Evolutionary conservation across 768 basidiomycete genomes (phyloP), one percentile per base, ranked within the genome.

Genomic region (Lactifluus piperatus): DNA sequence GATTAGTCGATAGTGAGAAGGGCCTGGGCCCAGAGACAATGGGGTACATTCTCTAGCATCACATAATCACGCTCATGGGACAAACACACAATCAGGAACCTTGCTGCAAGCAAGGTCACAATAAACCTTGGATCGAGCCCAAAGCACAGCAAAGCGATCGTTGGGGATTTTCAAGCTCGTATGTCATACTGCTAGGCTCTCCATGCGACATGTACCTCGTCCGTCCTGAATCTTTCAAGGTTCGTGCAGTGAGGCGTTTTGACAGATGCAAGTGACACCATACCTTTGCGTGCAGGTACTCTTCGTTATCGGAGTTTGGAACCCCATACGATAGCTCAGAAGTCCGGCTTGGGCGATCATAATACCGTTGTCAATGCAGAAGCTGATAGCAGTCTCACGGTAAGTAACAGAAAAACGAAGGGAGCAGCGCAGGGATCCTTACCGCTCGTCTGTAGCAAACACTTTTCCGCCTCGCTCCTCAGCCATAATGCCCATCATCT

Each of bases 401-500:
- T 45, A 36, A 54, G 46, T 49, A 16, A n/a, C 16, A 37, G 37
- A 36, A 36, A 24, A 20, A n/a, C 50, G 27, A 13, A 30, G 36
- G 16, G 24, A 57, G 14, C 51, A 52, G 8, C 54, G 34, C 11
- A 46, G 41, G 36, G 7, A 63, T 79, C 9, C 53, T 34, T 65
- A 90, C 95, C 94, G 79, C 72, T 98, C 94, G 70, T 99, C 95
- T 0, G 91, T 98, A 5, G 94, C 94, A 69, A 97, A 98, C 5
- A 98, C 86, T 47, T 79, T 80, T 0, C 94, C 97, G 27, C 81
- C 83, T 14, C 97, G 81, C 69, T 98, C 97, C 57, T 79, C 70
- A 4, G 92, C 93, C 97, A 99, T 99, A 60, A 93, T 84, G 18
- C 85, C 87, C 97, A 99, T 99, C 97, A 99, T 99, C 66, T 97